phyloP scores from a whole-genome alignment of 2,329 filamentous ascomycete species.

The Xylariaceae sp. region DNA sequence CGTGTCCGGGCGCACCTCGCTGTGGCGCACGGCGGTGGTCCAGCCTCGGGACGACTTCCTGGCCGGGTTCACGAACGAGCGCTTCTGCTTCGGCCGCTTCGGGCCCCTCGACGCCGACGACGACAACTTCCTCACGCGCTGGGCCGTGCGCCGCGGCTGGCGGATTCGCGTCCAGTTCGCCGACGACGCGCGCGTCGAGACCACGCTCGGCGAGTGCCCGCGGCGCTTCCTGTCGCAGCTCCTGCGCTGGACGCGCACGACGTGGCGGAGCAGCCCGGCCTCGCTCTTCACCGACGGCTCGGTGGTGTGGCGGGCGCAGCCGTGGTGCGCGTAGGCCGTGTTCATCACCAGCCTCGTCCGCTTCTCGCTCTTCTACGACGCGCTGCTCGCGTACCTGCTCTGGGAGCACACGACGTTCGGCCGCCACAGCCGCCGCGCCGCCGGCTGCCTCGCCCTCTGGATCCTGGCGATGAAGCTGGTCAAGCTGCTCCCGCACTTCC shows the following conservation, averaged over 20 bases:
- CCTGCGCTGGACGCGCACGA: conserved; percentile 50
- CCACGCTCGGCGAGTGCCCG: conserved; percentile 40
- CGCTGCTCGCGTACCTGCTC: conserved; percentile 25
- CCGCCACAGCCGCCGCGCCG: neutral
- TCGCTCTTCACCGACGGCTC: conserved; percentile 33
- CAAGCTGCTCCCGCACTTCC: conserved; percentile 48
- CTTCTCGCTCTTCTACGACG: conserved; percentile 47
- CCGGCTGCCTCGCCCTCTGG: conserved; percentile 28
- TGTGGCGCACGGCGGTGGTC: conserved; percentile 44
- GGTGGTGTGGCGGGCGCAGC: conserved; percentile 34
- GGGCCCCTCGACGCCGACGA: conserved; percentile 48
- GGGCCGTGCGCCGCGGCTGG: conserved; percentile 41
- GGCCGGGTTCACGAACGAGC: conserved; percentile 39
- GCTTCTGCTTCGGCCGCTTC: conserved; percentile 36
- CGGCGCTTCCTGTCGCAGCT: conserved; percentile 48
- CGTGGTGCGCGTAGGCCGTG: conserved; percentile 49
- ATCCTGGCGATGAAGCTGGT: conserved; percentile 48
- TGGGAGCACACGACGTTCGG: conserved; percentile 12
- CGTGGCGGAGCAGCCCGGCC: conserved; percentile 47
- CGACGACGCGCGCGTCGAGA: conserved; percentile 39
- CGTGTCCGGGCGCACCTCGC: conserved; percentile 48
- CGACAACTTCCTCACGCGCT: conserved; percentile 55
- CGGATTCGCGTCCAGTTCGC: conserved; percentile 47
- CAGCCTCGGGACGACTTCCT: conserved; percentile 30
- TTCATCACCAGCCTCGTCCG: conserved; percentile 47